A percentile compares a stretch with the other conserved stretches of the same genome.
These are phyloP conservation scores for Fusarium miscanthi DNA, from an alignment of 2,329 filamentous ascomycete genomes.

Conservation along the genomic window DNA sequence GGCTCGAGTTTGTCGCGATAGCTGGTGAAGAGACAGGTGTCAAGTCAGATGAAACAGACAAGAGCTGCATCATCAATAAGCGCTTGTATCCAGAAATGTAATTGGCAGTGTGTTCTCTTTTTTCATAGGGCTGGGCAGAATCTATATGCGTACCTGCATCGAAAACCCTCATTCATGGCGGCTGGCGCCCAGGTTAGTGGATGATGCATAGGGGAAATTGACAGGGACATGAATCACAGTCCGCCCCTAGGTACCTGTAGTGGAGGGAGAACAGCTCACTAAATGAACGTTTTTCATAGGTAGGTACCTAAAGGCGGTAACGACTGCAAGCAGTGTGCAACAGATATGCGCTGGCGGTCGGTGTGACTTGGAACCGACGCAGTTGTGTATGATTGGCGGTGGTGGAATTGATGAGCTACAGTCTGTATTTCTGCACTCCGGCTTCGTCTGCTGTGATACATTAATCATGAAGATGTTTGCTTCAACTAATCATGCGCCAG, in stretches of 20 bases:
- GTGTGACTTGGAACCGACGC: constrained; percentile 2
- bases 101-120: constrained; percentile 1
- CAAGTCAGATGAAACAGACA: constrained; percentile 21
- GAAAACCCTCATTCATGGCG: constrained; percentile 9
- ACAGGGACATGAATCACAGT: constrained; percentile 5
- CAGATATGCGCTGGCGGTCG: constrained; percentile 36
- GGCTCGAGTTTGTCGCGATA: neutral
- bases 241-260: neutral
- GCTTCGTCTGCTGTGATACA: constrained; percentile 12
- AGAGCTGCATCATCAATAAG: neutral
- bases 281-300: neutral
- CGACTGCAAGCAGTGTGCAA: constrained; percentile 3
- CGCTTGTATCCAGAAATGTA: neutral
- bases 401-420: neutral
- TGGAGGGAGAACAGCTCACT: neutral
- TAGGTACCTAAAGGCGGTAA: neutral
- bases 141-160: constrained; percentile 30
- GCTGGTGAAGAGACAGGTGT: neutral
- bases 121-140: neutral
- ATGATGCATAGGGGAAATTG: constrained; percentile 13
- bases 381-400: neutral
- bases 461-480: constrained; percentile 11
- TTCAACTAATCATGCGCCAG: neutral
- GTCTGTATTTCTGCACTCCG: neutral
- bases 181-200: constrained; percentile 16